Evolutionary conservation across 202 grass and related monocot species (phyloP), one percentile per base, ranked within the genome.

Genomic region (Dendrocalamus latiflorus): DNA sequence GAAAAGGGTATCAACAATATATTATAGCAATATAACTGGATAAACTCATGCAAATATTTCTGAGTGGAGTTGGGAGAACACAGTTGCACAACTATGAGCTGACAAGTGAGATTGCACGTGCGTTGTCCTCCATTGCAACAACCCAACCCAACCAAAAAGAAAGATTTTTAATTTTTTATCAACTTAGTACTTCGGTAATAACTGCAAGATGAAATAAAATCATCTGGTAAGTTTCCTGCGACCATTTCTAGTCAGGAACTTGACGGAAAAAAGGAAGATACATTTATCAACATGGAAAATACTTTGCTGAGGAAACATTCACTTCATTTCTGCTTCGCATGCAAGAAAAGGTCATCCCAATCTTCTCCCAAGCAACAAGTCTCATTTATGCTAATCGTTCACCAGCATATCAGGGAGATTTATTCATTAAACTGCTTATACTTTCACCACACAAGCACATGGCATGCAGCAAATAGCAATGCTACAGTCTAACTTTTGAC

Each of bases 31-130:
- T 14, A 2, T 57, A 48, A 36, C 33, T 5, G 6, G 25, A 76
- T 76, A 68, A 76, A 55, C 6, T 75, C 36, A 24, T 48, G 42
- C 18, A 59, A 76, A 37, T 42, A 47, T 76, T 58, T 84, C 34
- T 84, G 36, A 58, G 33, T 0, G 73, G 48, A 64, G 25, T 43
- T n/a, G 17, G 13, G 39, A 41, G 43, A 67, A 68, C 6, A 28
- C 17, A 67, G 4, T 45, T 53, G 4, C 25, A 57, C 14, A 76
- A 84, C 38, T 22, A 43, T 56, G 17, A 67, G 42, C 7, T 67
- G 9, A 39, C 60, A 75, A 11, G 20, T 18, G 16, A 18, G 4
- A 55, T 3, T 10, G 5, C 57, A 12, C 5, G 14, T 66, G 17
- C 15, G 0, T 43, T 51, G 8, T 74, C 72, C 80, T n/a, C 5